Conservation (phyloP, 129 eudicot species). For the Artemisia annua region DNA sequence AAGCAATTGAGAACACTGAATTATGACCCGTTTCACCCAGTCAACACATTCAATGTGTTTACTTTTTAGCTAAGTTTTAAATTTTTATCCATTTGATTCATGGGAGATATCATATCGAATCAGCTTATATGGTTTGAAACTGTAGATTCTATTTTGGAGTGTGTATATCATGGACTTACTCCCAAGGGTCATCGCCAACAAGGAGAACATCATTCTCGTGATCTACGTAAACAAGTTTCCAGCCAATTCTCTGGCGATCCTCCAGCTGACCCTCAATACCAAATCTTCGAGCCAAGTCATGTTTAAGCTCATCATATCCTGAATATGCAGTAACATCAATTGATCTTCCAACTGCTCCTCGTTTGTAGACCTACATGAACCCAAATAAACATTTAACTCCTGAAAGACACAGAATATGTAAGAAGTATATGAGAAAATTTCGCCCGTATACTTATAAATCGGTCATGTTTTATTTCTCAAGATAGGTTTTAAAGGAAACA, state of each 20-base stretch:
- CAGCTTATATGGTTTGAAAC: too few relatives aligned
- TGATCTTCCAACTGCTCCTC: constrained; percentile 98
- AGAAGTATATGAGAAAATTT: neutral
- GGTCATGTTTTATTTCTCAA: neutral
- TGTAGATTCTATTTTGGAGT: neutral
- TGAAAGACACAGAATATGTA: neutral
- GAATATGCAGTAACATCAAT: constrained; percentile 85
- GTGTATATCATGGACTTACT: constrained; percentile 51
- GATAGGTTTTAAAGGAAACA: too few relatives aligned
- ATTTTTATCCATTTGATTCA: neutral
- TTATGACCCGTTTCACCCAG: too few relatives aligned
- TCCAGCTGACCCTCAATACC: constrained; percentile 95
- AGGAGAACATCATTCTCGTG: constrained; percentile 89
- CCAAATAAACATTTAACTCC: neutral
- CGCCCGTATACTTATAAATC: neutral
- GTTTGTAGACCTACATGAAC: constrained; percentile 75
- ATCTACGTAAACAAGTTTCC: constrained; percentile 96
- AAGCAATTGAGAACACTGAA: neutral
- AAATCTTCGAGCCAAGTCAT: constrained; percentile 89
- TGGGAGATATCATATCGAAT: neutral
- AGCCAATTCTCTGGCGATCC: constrained; percentile 75
- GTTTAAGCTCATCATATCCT: constrained; percentile 87
- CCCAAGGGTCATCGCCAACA: constrained; percentile 99
- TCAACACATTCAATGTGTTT: too few relatives aligned
- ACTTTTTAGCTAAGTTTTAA: too few relatives aligned